phyloP scores from a whole-genome alignment of 805 yeast species.

The Blastobotrys muscicola region DNA sequence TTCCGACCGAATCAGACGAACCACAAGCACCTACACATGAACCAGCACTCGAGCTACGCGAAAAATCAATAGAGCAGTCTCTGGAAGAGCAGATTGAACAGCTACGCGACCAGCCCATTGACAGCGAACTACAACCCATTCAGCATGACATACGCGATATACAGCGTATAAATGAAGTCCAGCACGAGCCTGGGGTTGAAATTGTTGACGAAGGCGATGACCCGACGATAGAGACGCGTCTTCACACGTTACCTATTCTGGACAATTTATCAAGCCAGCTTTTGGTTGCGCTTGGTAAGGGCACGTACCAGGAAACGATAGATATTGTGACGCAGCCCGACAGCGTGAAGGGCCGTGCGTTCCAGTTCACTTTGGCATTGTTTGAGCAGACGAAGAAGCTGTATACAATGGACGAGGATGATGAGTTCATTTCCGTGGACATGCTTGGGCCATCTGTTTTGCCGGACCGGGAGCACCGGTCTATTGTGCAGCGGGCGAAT shows the following conservation, averaged over 20 bases:
- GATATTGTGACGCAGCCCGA: slow-evolving; percentile 58
- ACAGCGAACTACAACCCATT: no score
- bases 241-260: slow-evolving; percentile 45
- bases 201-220: background rate
- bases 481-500: slow-evolving; percentile 73
- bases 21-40: background rate
- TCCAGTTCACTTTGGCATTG: slow-evolving; percentile 57
- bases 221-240: background rate
- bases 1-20: background rate
- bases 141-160: no score
- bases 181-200: no score
- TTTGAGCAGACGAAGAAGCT: slow-evolving; percentile 70
- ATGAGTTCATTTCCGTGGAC: slow-evolving; percentile 61
- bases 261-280: slow-evolving; percentile 80
- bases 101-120: background rate
- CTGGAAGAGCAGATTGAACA: background rate
- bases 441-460: slow-evolving; percentile 32
- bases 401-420: slow-evolving; percentile 39
- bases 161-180: no score
- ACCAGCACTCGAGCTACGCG: background rate
- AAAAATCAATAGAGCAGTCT: background rate
- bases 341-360: slow-evolving; percentile 50
- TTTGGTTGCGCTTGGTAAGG: slow-evolving; percentile 54
- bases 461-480: slow-evolving; percentile 30
- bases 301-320: slow-evolving; percentile 68